Evolutionary conservation across 2,329 filamentous ascomycete species (phyloP), one percentile per base, ranked within the genome.

Genomic region (Pleurostoma richardsiae): DNA sequence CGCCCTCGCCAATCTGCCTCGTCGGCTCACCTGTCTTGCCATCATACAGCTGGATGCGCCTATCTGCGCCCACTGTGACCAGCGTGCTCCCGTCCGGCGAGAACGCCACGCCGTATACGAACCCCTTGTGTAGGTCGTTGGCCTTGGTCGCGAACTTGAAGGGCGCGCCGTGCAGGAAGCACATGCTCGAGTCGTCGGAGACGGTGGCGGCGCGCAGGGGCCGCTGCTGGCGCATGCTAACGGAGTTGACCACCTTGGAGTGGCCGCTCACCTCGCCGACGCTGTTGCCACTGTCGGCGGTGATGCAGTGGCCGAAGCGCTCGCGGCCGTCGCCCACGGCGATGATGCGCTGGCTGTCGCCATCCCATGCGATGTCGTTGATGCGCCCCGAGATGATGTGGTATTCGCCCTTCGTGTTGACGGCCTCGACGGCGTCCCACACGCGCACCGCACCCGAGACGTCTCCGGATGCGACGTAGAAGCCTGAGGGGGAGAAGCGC

Each of bases 341-440:
- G 59, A 97, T 96, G 61, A 99, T 86, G 43, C 94, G 86, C 72
- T 96, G 91, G 51, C 88, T 95, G 68, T 99, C 94, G 48, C 91
- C 92, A 60, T 97, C 94, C 91, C 94, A 99, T 1, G 90, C 92
- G 54, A 99, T 82, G 65, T 99, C 94, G 64, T 96, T 95, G 70
- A 99, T 92, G 45, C 89, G 86, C 10, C 94, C 94, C 31, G 88
- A 90, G 60, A 97, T 91, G 68, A 97, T 96, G 61, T 83, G 80
- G 69, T 96, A 97, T 68, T 97, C 92, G 55, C 91, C 89, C 68
- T 95, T 95, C 41, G 90, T 96, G 59, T 85, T 88, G 46, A 77
- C 76, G 41, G 90, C 90, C 56, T 90, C 88, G 46, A 92, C 85
- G 10, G 88, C 83, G 65, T 97, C 92, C 94, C 94, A 99, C 4